A percentile compares a stretch with the other conserved stretches of the same genome.
Conservation (phyloP, 2,329 filamentous ascomycete species). For the Chaetomium sp. region DNA sequence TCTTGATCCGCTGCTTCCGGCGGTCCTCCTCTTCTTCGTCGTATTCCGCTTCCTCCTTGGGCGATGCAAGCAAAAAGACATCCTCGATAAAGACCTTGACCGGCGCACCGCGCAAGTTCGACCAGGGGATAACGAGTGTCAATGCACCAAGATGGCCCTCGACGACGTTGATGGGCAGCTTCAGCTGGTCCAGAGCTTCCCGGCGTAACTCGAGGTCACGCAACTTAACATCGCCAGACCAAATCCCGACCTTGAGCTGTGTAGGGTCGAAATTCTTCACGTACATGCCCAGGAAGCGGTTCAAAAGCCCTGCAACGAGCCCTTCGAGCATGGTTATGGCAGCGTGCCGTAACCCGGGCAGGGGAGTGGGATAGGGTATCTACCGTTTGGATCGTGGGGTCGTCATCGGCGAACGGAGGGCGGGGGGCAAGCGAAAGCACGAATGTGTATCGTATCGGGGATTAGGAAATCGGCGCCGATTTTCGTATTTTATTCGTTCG, state of each 20-base stretch:
- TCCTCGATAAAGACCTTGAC: constrained; percentile 95
- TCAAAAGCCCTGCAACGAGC: constrained; percentile 91
- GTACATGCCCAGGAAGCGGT: constrained; percentile 99
- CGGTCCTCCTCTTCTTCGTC: constrained; percentile 87
- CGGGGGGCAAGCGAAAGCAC: not conserved
- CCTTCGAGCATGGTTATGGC: constrained; percentile 83
- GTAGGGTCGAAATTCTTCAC: constrained; percentile 98
- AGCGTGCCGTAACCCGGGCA: constrained; percentile 66
- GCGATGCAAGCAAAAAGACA: constrained; percentile 90
- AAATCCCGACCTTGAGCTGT: constrained; percentile 97
- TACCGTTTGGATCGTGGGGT: constrained; percentile 24
- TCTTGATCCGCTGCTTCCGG: constrained; percentile 85
- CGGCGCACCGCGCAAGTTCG: constrained; percentile 87
- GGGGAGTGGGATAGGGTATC: constrained; percentile 33
- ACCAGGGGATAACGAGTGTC: constrained; percentile 93
- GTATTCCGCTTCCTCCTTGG: constrained; percentile 91
- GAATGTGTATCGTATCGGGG: no score
- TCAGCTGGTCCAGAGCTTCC: constrained; percentile 95
- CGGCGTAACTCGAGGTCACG: constrained; percentile 85
- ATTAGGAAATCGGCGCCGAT: not conserved
- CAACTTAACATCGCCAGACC: constrained; percentile 96
- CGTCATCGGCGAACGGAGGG: constrained; percentile 26
- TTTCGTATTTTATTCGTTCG: not conserved
- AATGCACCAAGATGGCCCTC: constrained; percentile 91
- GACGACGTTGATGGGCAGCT: constrained; percentile 91